phyloP scores from a whole-genome alignment of 768 basidiomycete genomes.

The Tylopilus felleus region DNA sequence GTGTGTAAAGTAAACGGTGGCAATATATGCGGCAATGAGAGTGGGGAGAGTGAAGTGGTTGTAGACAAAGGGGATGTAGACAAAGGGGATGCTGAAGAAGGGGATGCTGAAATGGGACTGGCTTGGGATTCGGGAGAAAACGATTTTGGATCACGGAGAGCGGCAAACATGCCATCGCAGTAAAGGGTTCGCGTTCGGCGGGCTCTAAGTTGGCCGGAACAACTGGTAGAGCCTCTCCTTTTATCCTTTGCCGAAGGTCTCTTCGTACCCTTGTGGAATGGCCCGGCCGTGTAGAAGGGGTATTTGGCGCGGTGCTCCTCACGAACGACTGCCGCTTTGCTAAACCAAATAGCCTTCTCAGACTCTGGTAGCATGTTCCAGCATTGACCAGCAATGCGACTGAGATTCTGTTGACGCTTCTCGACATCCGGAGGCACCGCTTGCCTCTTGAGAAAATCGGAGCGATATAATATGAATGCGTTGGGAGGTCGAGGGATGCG shows the following conservation, averaged over 20 bases:
- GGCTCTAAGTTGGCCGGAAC: conserved; percentile 33
- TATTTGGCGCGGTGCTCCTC: conserved; percentile 29
- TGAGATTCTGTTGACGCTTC: conserved; percentile 53
- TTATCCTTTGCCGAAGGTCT: conserved; percentile 24
- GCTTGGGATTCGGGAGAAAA: conserved; percentile 5
- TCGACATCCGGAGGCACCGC: conserved; percentile 43
- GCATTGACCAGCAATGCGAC: conserved; percentile 48
- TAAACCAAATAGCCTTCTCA: conserved; percentile 37
- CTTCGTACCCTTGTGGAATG: conserved; percentile 21
- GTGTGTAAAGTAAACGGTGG: conserved; percentile 12
- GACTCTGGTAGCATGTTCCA: conserved; percentile 44
- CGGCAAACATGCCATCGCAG: conserved; percentile 14
- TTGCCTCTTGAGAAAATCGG: conserved; percentile 44
- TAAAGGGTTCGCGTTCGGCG: conserved; percentile 21
- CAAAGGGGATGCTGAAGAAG: not conserved
- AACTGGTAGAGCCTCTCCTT: conserved; percentile 28
- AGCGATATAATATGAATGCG: conserved; percentile 58
- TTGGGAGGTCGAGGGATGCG: conserved; percentile 50
- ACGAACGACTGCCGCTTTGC: conserved; percentile 26
- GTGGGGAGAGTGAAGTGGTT: conserved; percentile 12
- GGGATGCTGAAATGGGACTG: not conserved
- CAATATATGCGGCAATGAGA: conserved; percentile 15
- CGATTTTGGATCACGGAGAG: conserved; percentile 1
- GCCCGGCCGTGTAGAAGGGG: conserved; percentile 29
- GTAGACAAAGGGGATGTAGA: conserved; percentile 7